Evolutionary conservation across 108 stramenopile genomes (phyloP).

Genomic region (Bacterosira constricta): DNA sequence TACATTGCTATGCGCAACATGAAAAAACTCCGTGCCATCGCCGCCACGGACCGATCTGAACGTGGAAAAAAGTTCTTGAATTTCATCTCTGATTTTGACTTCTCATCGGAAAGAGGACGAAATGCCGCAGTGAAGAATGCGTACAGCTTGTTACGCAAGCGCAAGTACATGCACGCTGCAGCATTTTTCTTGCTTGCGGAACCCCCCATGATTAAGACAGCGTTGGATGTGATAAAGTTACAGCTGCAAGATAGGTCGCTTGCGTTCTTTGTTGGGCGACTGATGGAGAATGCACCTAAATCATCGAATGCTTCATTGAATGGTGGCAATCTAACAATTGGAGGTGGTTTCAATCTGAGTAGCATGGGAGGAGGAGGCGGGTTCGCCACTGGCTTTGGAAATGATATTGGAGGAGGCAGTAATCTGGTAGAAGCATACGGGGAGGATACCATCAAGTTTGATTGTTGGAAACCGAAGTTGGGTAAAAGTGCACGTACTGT

Average conservation of each 20-base stretch:
- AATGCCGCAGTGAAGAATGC: conserved; percentile 89
- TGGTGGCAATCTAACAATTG: conserved; percentile 37
- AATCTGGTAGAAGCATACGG: conserved; percentile 18
- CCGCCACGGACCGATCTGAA: conserved; percentile 72
- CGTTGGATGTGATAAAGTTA: conserved; percentile 71
- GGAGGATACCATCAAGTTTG: conserved; percentile 52
- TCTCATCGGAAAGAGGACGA: conserved; percentile 68
- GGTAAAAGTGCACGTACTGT: conserved; percentile 41
- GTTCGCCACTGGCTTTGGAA: conserved; percentile 56
- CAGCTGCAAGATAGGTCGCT: conserved; percentile 78
- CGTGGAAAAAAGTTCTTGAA: conserved; percentile 81
- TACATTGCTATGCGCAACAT: conserved; percentile 74
- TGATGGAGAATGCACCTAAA: conserved; percentile 54
- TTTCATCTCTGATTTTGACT: conserved; percentile 72
- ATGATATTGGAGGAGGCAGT: conserved; percentile 7
- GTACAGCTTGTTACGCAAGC: conserved; percentile 79
- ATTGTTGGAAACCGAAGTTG: conserved; percentile 63
- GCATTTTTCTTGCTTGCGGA: conserved; percentile 84
- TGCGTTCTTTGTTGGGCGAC: conserved; percentile 79
- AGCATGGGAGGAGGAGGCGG: conserved; percentile 82
- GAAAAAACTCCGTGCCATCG: conserved; percentile 67
- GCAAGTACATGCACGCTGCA: conserved; percentile 70
- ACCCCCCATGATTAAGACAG: conserved; percentile 80
- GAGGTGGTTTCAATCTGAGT: conserved; percentile 49
- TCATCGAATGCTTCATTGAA: not conserved